Conservation (phyloP, 2,329 filamentous ascomycete species). For the Hyphodiscus sp. region DNA sequence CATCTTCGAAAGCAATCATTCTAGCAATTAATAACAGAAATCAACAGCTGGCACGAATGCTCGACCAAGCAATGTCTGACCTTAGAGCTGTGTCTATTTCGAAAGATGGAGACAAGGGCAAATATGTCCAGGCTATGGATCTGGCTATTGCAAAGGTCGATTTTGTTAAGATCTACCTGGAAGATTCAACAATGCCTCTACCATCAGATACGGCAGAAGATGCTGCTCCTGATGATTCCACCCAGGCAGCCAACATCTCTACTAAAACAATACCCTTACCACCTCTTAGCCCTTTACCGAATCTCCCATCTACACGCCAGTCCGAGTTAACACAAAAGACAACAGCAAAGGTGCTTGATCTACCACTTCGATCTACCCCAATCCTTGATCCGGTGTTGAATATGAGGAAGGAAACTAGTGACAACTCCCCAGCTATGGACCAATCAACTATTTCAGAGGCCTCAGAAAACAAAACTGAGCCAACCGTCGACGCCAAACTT, state of each 20-base stretch:
- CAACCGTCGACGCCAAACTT: neutral
- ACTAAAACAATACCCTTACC: neutral
- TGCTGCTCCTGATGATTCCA: neutral
- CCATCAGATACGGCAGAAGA: conserved; percentile 26
- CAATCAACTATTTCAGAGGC: neutral
- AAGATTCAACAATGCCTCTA: conserved; percentile 49
- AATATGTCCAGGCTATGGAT: conserved; percentile 47
- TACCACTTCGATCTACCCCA: conserved; percentile 1
- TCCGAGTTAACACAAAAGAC: neutral
- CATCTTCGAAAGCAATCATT: conserved; percentile 34
- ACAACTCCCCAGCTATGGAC: neutral
- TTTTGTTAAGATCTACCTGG: conserved; percentile 56
- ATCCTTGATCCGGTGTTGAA: neutral
- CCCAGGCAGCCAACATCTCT: neutral
- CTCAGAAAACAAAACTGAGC: neutral
- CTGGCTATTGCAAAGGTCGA: conserved; percentile 56
- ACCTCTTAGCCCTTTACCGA: conserved; percentile 2
- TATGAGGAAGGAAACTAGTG: neutral
- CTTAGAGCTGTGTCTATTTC: conserved; percentile 54
- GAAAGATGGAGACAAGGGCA: conserved; percentile 36
- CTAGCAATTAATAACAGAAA: conserved; percentile 58
- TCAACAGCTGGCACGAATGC: conserved; percentile 57
- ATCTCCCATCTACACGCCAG: neutral
- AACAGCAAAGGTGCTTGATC: neutral
- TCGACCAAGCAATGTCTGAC: conserved; percentile 58